These are phyloP conservation scores for Hortiboletus rubellus DNA, from an alignment of 1,284 basidiomycete species.

Conservation along the genomic window DNA sequence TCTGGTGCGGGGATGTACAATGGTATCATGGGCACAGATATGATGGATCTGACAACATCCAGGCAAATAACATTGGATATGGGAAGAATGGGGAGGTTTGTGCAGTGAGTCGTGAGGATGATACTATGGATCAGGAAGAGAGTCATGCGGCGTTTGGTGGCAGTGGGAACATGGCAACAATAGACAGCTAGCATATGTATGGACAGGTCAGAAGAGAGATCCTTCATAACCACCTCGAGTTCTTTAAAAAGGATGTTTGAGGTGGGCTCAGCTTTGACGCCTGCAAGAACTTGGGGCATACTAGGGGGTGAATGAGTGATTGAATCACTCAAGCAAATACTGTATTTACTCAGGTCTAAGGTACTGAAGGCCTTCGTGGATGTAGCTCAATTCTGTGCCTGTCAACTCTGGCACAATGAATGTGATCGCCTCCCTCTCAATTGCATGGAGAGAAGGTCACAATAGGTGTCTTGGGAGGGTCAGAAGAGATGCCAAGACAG, in stretches of 20 bases:
- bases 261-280: conserved; percentile 25
- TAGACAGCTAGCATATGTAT: conserved; percentile 58
- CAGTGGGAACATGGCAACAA: conserved; percentile 28
- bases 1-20: conserved; percentile 49
- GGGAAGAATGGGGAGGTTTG: conserved; percentile 47
- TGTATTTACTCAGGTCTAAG: conserved; percentile 31
- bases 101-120: conserved; percentile 54
- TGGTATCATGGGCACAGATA: conserved; percentile 48
- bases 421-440: conserved; percentile 18
- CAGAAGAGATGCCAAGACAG: conserved; percentile 9
- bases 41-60: conserved; percentile 16
- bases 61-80: conserved; percentile 23
- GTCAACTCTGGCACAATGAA: conserved; percentile 29
- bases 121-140: conserved; percentile 59
- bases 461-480: conserved; percentile 26
- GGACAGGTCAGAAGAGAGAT: conserved; percentile 42
- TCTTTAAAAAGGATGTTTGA: conserved; percentile 33
- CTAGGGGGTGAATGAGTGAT: conserved; percentile 23
- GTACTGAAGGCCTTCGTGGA: conserved; percentile 29
- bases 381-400: conserved; percentile 23
- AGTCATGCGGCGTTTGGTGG: conserved; percentile 38
- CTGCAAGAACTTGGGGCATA: conserved; percentile 33
- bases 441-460: conserved; percentile 18
- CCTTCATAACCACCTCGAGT: conserved; percentile 25
- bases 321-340: accelerated